A percentile compares a stretch with the other conserved stretches of the same genome.
These are phyloP conservation scores for Rhizophagus prolifer DNA, from an alignment of 192 early-diverging fungal genomes.

Conservation along the genomic window DNA sequence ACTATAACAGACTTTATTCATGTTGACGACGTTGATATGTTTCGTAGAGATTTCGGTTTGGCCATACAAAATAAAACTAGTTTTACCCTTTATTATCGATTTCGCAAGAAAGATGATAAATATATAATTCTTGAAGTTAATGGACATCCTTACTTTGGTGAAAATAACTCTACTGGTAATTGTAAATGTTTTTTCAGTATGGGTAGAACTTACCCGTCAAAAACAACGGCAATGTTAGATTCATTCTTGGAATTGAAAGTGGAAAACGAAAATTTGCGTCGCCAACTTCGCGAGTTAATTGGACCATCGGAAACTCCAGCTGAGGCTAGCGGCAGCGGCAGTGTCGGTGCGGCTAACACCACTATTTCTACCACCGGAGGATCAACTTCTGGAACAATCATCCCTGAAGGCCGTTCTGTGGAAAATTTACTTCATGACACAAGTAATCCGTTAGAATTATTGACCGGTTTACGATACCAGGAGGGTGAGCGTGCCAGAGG, in stretches of 20 bases:
- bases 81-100: constrained; percentile 43
- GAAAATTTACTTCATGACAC: constrained; percentile 11
- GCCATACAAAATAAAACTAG: constrained; percentile 35
- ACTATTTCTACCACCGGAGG: neutral
- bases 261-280: constrained; percentile 43
- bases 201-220: constrained; percentile 44
- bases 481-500: constrained; percentile 32
- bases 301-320: constrained; percentile 28
- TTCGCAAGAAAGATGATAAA: constrained; percentile 45
- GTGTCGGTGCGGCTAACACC: neutral
- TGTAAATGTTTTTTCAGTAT: constrained; percentile 44
- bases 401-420: neutral
- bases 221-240: constrained; percentile 41
- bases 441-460: constrained; percentile 25
- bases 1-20: constrained; percentile 49
- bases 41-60: constrained; percentile 45
- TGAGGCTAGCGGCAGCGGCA: constrained; percentile 26
- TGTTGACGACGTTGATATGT: constrained; percentile 48
- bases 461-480: constrained; percentile 30
- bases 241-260: constrained; percentile 48
- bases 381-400: neutral
- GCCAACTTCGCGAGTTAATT: constrained; percentile 32
- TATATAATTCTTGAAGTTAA: constrained; percentile 45
- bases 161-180: constrained; percentile 29
- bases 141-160: constrained; percentile 41